These are phyloP conservation scores for Monosporascus ibericus DNA, from an alignment of 2,329 filamentous ascomycete genomes.

Conservation along the genomic window DNA sequence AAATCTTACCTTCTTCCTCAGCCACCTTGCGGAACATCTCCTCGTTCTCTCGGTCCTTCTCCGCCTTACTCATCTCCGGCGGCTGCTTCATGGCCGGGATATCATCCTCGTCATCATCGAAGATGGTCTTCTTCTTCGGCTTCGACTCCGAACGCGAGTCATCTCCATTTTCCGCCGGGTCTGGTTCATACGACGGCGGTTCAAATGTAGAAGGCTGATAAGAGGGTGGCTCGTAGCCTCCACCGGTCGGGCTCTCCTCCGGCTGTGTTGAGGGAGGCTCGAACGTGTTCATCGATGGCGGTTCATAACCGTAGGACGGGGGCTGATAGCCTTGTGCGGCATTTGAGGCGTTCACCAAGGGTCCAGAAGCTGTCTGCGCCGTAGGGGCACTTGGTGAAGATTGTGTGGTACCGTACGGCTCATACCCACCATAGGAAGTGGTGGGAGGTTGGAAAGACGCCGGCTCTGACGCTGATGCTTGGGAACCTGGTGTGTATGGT, in stretches of 20 bases:
- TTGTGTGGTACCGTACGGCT: conserved; percentile 16
- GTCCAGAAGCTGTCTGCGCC: conserved; percentile 6
- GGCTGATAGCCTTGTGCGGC: conserved; percentile 34
- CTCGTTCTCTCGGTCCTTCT: conserved; percentile 72
- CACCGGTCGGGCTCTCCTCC: conserved; percentile 26
- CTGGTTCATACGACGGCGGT: conserved; percentile 51
- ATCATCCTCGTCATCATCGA: conserved; percentile 76
- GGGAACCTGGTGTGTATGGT: conserved; percentile 6
- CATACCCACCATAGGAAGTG: conserved; percentile 22
- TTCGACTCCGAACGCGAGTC: conserved; percentile 46
- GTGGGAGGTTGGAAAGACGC: conserved; percentile 10
- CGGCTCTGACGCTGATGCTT: conserved; percentile 11
- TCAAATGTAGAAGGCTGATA: conserved; percentile 56
- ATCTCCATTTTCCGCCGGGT: conserved; percentile 39
- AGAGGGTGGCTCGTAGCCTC: conserved; percentile 55
- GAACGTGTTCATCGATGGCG: conserved; percentile 33
- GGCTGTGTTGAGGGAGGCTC: conserved; percentile 22
- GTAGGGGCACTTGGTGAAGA: conserved; percentile 5
- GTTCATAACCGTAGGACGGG: conserved; percentile 45
- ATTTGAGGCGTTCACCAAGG: conserved; percentile 7
- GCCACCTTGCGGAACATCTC: conserved; percentile 82
- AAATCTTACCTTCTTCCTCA: conserved; percentile 59
- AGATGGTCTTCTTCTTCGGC: conserved; percentile 69
- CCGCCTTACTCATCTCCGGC: conserved; percentile 54
- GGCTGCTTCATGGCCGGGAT: conserved; percentile 47